Conservation (phyloP, 371 early-diverging fungal species). For the Fennellomyces sp. region DNA sequence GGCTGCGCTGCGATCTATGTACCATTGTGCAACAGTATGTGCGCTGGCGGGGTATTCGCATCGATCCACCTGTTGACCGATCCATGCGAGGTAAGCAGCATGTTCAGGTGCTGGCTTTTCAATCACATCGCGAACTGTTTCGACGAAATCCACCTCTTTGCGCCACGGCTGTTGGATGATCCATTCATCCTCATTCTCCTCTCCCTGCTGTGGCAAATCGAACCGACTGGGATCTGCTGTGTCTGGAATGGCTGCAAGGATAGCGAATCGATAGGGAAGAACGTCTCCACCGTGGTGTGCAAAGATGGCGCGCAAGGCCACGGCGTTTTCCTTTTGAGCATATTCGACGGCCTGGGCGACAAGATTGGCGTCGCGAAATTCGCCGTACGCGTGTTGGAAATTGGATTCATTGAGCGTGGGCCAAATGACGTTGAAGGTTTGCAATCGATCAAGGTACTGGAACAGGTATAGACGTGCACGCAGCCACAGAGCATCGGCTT, state of each 20-base stretch:
- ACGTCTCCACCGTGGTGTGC: conserved; percentile 62
- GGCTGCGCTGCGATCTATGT: conserved; percentile 51
- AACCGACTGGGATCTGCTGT: conserved; percentile 54
- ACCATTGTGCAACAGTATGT: conserved; percentile 61
- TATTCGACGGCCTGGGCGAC: conserved; percentile 63
- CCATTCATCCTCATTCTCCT: conserved; percentile 38
- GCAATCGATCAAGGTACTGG: conserved; percentile 68
- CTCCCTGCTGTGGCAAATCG: conserved; percentile 41
- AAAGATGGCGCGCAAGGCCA: conserved; percentile 65
- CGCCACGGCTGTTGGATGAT: conserved; percentile 42
- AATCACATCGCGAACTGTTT: conserved; percentile 20
- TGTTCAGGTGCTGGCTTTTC: conserved; percentile 20
- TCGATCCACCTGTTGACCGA: conserved; percentile 32
- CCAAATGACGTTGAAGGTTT: conserved; percentile 64
- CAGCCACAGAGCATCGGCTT: conserved; percentile 27
- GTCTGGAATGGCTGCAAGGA: conserved; percentile 70
- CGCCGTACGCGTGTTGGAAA: conserved; percentile 40
- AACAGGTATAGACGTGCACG: conserved; percentile 58
- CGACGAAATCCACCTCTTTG: conserved; percentile 21
- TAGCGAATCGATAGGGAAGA: conserved; percentile 63
- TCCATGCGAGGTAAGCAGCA: conserved; percentile 10
- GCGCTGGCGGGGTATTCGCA: conserved; percentile 50
- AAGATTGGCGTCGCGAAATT: conserved; percentile 71
- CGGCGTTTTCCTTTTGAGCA: conserved; percentile 59
- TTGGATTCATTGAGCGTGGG: conserved; percentile 11